Base-by-base conservation (phyloP, 2,329 filamentous ascomycete species). In the Pochonia chlamydosporia region DNA sequence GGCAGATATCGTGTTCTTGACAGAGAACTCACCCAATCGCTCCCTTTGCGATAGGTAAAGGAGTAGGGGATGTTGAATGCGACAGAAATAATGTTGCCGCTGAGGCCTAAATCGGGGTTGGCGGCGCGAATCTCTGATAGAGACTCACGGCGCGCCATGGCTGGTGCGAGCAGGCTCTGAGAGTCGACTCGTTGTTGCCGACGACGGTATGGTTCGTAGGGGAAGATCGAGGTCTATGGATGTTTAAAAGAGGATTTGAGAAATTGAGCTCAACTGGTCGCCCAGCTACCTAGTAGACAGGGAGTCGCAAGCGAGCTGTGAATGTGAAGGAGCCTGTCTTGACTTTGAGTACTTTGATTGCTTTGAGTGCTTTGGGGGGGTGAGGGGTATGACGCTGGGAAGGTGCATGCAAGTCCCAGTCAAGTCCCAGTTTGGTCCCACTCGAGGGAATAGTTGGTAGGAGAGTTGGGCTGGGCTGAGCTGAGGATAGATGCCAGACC, bases 11-110 rank as follows among this genome's bases (percentile, higher is more conserved):
- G 14, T 30, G 14, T 21, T 16, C 16, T 13, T 7, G 20, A 16
- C 5, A 5, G 24, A 23, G 33, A 47, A 60, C 78, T 60, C 63
- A 84, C 81, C 81, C 81, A 85, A 56, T 83, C 77, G 48, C 73
- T 69, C 14, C 73, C 75, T 56, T 76, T 78, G 55, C 70, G 73
- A 57, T 82, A 83, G 50, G 75, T 74, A 48, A 84, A 62, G 25
- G 76, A 71, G 57, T 84, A 73, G 23, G 81, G 80, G 51, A 82
- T 77, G 51, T 76, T 82, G 56, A 84, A 84, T 16, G 80, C 82
- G 18, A 76, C 80, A 2, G 81, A 84, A 54, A 85, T 83, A 55
- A 84, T 76, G 62, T 80, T 82, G n/a, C 81, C 81, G 52, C 73
- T 82, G 43, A 85, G 68, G 25, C 70, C 68, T 39, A 84, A 63